These are phyloP conservation scores for Starmerella vaccinii DNA, from an alignment of 805 yeast genomes.

Conservation along the genomic window DNA sequence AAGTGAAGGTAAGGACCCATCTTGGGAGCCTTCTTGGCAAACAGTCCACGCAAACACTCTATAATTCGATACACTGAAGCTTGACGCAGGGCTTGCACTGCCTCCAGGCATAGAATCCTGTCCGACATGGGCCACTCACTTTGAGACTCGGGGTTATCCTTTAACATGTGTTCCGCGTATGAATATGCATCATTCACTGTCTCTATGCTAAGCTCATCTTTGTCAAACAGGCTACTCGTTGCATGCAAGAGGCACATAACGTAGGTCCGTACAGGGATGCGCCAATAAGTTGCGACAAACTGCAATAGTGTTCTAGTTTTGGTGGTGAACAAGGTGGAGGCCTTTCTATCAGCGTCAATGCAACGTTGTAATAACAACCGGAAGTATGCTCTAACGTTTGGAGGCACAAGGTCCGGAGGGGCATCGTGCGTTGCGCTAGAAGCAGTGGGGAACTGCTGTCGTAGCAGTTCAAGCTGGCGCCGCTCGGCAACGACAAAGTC, in stretches of 20 bases:
- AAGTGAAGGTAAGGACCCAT: conserved; percentile 45
- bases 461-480: conserved; percentile 26
- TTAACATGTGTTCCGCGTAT: conserved; percentile 8
- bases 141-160: neutral
- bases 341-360: conserved; percentile 28
- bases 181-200: conserved; percentile 9
- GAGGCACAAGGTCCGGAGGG: conserved; percentile 29
- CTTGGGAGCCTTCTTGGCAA: conserved; percentile 41
- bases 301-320: conserved; percentile 10
- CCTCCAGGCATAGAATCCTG: neutral
- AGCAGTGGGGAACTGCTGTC: conserved; percentile 10
- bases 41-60: conserved; percentile 32
- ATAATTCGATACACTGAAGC: conserved; percentile 40
- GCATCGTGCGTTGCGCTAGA: neutral
- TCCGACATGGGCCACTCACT: conserved; percentile 17
- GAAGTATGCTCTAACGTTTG: conserved; percentile 35
- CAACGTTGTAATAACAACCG: conserved; percentile 37
- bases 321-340: conserved; percentile 11
- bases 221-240: neutral
- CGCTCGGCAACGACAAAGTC: conserved; percentile 32
- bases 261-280: conserved; percentile 7
- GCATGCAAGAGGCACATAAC: conserved; percentile 14
- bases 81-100: conserved; percentile 37
- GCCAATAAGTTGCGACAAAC: conserved; percentile 17
- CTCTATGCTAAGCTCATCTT: neutral